These are phyloP conservation scores for Pulveroboletus sp. DNA, from an alignment of 768 basidiomycete genomes.

Conservation along the genomic window DNA sequence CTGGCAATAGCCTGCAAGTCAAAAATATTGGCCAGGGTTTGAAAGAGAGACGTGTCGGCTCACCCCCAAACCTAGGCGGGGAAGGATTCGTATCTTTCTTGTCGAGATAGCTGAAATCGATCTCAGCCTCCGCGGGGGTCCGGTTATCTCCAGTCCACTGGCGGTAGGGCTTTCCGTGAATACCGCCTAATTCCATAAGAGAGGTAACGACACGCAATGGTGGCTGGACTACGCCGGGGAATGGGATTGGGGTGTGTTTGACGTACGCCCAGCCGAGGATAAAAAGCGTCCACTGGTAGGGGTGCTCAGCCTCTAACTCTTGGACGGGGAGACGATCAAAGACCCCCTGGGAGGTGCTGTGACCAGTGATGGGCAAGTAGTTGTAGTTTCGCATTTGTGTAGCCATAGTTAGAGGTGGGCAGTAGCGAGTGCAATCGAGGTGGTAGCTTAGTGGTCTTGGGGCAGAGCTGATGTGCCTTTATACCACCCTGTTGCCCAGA, in stretches of 20 bases:
- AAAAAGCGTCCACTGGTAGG: conserved; percentile 26
- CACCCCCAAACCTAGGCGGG: conserved; percentile 27
- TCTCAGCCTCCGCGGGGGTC: conserved; percentile 6
- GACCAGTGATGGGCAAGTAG: conserved; percentile 19
- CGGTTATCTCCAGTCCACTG: conserved; percentile 24
- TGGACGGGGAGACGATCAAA: conserved; percentile 24
- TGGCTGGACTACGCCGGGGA: conserved; percentile 16
- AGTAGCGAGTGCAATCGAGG: neutral
- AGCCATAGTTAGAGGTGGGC: neutral
- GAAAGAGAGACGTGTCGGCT: neutral
- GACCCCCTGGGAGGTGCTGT: conserved; percentile 8
- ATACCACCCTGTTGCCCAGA: neutral
- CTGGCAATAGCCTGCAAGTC: conserved; percentile 25
- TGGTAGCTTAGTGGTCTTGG: neutral
- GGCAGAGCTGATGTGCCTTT: neutral
- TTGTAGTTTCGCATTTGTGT: conserved; percentile 1
- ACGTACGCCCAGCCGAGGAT: conserved; percentile 19
- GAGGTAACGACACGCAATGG: conserved; percentile 1
- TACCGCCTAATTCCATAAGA: conserved; percentile 21
- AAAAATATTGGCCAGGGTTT: neutral
- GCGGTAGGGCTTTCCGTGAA: conserved; percentile 24
- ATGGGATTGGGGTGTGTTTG: conserved; percentile 9
- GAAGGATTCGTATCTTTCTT: conserved; percentile 24
- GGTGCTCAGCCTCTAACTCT: conserved; percentile 13
- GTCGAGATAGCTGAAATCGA: conserved; percentile 17